Evolutionary conservation across 2,329 filamentous ascomycete species (phyloP).

Genomic region (Cordyceps pruinosa): DNA sequence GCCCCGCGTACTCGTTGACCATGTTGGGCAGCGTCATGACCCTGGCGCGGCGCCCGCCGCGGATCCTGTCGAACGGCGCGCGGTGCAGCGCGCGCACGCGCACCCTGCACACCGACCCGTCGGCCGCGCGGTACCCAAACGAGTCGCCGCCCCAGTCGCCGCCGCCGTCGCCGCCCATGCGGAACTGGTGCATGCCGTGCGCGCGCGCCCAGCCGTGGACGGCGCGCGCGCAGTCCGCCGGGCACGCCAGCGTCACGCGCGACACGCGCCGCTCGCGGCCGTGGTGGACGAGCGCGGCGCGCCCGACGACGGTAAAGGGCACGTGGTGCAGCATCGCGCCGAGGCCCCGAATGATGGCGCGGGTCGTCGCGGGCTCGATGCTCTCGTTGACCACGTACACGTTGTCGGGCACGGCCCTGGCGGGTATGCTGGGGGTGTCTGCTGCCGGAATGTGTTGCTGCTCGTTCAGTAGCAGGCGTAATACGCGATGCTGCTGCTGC

Average conservation of each 20-base stretch:
- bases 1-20: conserved; percentile 26
- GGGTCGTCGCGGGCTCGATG: background rate
- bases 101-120: conserved; percentile 26
- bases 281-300: conserved; percentile 37
- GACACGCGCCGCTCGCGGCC: conserved; percentile 28
- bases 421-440: background rate
- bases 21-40: conserved; percentile 30
- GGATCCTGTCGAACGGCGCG: conserved; percentile 25
- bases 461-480: background rate
- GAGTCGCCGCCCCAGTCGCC: conserved; percentile 19
- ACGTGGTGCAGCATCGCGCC: conserved; percentile 30
- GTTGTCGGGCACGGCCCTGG: background rate
- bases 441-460: background rate
- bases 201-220: conserved; percentile 35
- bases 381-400: background rate
- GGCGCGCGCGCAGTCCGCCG: conserved; percentile 27
- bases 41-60: conserved; percentile 14
- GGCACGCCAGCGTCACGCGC: conserved; percentile 36
- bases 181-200: conserved; percentile 24
- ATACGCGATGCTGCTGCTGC: background rate
- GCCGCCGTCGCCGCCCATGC: too few relatives aligned
- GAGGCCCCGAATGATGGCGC: conserved; percentile 27
- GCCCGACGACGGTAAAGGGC: conserved; percentile 40
- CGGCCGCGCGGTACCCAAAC: conserved; percentile 30
- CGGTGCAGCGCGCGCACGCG: conserved; percentile 29